Conservation (phyloP, 768 basidiomycete species). For the Nidularia pulvinata region DNA sequence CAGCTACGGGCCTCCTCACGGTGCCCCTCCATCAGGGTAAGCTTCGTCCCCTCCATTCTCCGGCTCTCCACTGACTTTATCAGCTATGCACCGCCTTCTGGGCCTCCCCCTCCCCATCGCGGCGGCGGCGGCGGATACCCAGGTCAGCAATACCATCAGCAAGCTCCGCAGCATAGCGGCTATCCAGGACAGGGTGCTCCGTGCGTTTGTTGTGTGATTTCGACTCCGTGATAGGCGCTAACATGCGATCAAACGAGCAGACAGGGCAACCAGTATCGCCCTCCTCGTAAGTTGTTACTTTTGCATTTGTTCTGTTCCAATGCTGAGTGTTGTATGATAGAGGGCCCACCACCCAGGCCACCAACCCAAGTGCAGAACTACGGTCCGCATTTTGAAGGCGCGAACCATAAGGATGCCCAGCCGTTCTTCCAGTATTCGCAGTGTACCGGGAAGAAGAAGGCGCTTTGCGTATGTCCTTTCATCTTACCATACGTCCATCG, state of each 20-base stretch:
- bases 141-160: conserved; percentile 11
- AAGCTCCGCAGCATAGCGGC: conserved; percentile 12
- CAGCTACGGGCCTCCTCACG: conserved; percentile 18
- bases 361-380: conserved; percentile 61
- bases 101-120: conserved; percentile 5
- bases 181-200: conserved; percentile 12
- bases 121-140: conserved; percentile 4
- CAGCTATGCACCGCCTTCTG: conserved; percentile 14
- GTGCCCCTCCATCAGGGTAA: conserved; percentile 18
- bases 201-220: not conserved
- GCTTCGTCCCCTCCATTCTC: not conserved
- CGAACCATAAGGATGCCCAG: conserved; percentile 45
- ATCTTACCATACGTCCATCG: not conserved
- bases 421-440: conserved; percentile 87
- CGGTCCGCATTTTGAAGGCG: conserved; percentile 53
- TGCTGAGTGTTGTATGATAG: conserved; percentile 9
- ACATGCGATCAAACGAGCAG: conserved; percentile 6
- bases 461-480: conserved; percentile 65
- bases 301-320: conserved; percentile 1
- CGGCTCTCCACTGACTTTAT: not conserved
- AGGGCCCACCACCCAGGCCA: conserved; percentile 48
- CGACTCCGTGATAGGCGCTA: not conserved
- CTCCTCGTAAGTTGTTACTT: conserved; percentile 9
- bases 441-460: conserved; percentile 87
- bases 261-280: conserved; percentile 14